Evolutionary conservation across 305 asterid species (phyloP).

Genomic region (Rubia balearica): DNA sequence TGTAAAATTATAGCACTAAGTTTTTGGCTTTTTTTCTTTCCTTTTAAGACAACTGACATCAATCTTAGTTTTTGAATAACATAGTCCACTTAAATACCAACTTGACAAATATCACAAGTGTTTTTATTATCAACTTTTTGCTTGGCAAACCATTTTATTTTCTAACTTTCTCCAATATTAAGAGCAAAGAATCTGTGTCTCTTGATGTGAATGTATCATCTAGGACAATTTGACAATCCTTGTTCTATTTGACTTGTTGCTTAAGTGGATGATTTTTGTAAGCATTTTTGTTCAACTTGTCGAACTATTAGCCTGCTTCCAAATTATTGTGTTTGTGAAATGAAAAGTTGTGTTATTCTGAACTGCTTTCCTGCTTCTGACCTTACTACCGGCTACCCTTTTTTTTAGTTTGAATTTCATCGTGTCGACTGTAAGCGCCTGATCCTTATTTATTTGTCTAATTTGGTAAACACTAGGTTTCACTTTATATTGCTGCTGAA

Average conservation of each 20-base stretch:
- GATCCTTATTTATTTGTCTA: slow-evolving; percentile 10
- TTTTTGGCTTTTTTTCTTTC: not conserved
- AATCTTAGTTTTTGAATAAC: not conserved
- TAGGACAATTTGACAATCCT: not conserved
- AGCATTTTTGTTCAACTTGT: slow-evolving; percentile 4
- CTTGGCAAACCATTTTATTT: not conserved
- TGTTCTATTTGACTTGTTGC: slow-evolving; percentile 2
- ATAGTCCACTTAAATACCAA: not conserved
- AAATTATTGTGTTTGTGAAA: too few species aligned
- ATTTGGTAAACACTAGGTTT: slow-evolving; percentile 34
- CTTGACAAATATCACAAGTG: not conserved
- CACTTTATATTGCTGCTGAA: slow-evolving; percentile 75
- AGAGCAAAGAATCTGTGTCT: not conserved
- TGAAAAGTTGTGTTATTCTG: too few species aligned
- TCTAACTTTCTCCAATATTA: not conserved
- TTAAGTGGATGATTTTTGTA: slow-evolving; percentile 5
- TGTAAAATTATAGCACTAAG: not conserved
- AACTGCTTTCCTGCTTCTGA: too few species aligned
- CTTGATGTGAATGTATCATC: not conserved
- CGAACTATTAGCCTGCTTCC: not conserved
- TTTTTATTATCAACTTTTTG: not conserved
- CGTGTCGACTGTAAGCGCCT: not conserved
- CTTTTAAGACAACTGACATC: not conserved
- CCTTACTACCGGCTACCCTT: not conserved
- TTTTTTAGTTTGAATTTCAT: not conserved